Conservation (phyloP, 495 filamentous ascomycete genomes). For the Sordaria brevicollis region DNA sequence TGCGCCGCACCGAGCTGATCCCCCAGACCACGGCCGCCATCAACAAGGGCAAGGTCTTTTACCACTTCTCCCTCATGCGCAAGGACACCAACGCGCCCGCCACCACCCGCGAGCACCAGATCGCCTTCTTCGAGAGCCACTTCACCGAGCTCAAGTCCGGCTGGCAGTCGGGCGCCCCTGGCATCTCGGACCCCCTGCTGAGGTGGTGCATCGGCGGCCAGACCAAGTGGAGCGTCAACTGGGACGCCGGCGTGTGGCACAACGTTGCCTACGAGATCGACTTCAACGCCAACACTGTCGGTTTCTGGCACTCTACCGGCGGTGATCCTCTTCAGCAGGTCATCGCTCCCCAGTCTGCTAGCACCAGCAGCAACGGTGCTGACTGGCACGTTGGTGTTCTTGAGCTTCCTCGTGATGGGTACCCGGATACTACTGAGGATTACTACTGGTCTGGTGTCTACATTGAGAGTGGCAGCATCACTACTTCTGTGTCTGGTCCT, state of each 20-base stretch:
- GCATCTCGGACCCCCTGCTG: constrained; percentile 36
- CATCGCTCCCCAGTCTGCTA: constrained; percentile 44
- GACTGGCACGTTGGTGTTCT: constrained; percentile 73
- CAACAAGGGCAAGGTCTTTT: constrained; percentile 51
- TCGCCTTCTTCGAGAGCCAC: constrained; percentile 66
- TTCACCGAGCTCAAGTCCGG: constrained; percentile 71
- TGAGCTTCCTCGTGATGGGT: constrained; percentile 50
- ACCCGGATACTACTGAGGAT: constrained; percentile 47
- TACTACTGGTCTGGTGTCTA: constrained; percentile 68
- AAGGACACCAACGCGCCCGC: constrained; percentile 48
- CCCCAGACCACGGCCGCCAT: constrained; percentile 57
- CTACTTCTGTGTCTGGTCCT: constrained; percentile 32
- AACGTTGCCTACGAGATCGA: constrained; percentile 66
- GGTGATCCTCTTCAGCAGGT: constrained; percentile 42
- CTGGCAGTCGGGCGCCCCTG: constrained; percentile 48
- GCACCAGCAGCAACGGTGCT: constrained; percentile 55
- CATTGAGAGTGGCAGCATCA: constrained; percentile 55
- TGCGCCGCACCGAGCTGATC: constrained; percentile 53
- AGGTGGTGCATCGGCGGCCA: constrained; percentile 32
- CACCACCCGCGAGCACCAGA: constrained; percentile 57
- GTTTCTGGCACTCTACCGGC: constrained; percentile 61
- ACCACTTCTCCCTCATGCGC: constrained; percentile 60
- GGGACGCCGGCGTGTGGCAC: constrained; percentile 55
- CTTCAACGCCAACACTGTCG: constrained; percentile 50
- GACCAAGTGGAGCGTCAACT: constrained; percentile 35